These are phyloP conservation scores for Leccinum rimulosum DNA, from an alignment of 768 basidiomycete genomes.

Conservation along the genomic window DNA sequence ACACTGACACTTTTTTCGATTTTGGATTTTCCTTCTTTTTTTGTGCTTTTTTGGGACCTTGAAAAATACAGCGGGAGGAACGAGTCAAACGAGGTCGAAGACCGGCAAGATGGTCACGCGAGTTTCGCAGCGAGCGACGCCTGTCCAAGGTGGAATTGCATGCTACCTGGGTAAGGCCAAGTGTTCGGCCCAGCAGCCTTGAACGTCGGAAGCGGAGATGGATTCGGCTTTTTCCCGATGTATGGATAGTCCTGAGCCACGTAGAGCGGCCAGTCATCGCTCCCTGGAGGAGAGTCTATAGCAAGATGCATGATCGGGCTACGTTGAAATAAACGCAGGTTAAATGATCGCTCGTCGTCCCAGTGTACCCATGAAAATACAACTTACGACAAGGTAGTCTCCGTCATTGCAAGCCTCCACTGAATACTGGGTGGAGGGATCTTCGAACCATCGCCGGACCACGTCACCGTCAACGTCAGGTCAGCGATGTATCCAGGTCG, in stretches of 20 bases:
- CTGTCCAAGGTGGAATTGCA: background rate
- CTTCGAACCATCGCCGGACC: background rate
- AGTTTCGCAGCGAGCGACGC: background rate
- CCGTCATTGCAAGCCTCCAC: background rate
- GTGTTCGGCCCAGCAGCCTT: background rate
- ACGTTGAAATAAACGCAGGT: background rate
- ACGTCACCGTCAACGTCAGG: background rate
- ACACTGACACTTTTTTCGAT: background rate
- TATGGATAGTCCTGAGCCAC: background rate
- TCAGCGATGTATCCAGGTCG: background rate
- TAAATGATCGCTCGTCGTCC: background rate
- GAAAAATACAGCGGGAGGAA: background rate
- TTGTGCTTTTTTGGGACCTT: background rate
- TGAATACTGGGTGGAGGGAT: background rate
- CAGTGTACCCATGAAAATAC: background rate
- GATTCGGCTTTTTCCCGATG: background rate
- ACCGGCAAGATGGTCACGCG: background rate
- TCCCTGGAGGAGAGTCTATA: background rate
- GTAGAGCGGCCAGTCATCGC: background rate
- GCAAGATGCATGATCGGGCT: background rate
- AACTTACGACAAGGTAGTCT: background rate
- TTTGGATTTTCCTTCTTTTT: background rate
- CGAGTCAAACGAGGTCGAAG: background rate
- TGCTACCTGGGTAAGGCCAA: background rate
- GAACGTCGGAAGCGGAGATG: conserved; percentile 1